Conservation (phyloP, 805 yeast species). For the Ogataea ganodermae region DNA sequence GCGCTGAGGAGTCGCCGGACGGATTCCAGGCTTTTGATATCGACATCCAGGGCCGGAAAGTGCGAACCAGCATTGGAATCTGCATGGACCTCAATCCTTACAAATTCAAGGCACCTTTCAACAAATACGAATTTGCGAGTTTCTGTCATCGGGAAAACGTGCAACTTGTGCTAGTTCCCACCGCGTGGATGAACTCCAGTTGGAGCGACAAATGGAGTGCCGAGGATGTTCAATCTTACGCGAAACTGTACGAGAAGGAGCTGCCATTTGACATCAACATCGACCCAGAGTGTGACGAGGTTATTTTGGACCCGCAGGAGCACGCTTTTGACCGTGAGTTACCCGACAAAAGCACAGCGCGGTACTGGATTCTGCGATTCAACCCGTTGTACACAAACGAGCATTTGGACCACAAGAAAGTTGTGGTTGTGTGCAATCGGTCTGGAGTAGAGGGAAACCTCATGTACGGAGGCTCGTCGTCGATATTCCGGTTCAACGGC, state of each 20-base stretch:
- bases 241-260: slow-evolving; percentile 21
- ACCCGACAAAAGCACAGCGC: slow-evolving; percentile 31
- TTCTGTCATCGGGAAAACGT: slow-evolving; percentile 50
- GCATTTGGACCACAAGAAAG: slow-evolving; percentile 20
- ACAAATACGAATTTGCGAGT: slow-evolving; percentile 67
- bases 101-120: slow-evolving; percentile 78
- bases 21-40: slow-evolving; percentile 58
- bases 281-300: slow-evolving; percentile 7
- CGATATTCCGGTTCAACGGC: slow-evolving; percentile 57
- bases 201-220: slow-evolving; percentile 33
- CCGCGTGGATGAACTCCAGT: slow-evolving; percentile 76
- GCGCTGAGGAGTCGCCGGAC: slow-evolving; percentile 65
- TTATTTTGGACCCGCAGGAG: slow-evolving; percentile 10
- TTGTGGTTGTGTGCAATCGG: slow-evolving; percentile 66
- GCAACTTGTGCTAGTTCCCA: slow-evolving; percentile 69
- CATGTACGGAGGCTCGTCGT: slow-evolving; percentile 67
- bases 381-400: slow-evolving; percentile 28
- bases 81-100: slow-evolving; percentile 95
- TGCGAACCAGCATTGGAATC: slow-evolving; percentile 69
- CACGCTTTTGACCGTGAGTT: slow-evolving; percentile 13
- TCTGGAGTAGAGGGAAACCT: slow-evolving; percentile 74
- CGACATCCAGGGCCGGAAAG: slow-evolving; percentile 30
- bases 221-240: slow-evolving; percentile 20
- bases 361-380: slow-evolving; percentile 74
- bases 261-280: slow-evolving; percentile 24